Base-by-base conservation (phyloP, 208 protist genomes). In the Angomonas deanei region DNA sequence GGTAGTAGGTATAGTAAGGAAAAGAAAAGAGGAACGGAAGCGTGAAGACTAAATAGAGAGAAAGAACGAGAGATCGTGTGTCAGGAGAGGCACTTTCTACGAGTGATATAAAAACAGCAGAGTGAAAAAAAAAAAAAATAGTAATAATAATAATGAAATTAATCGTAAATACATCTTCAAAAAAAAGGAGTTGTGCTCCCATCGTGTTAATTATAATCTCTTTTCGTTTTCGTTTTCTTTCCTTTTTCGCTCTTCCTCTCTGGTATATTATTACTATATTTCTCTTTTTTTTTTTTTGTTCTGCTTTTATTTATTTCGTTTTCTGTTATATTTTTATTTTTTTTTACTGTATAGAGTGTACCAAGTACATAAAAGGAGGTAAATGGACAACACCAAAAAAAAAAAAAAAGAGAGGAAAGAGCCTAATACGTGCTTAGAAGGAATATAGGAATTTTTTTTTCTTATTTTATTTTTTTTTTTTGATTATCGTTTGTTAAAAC, bases 71-170 rank as follows among this genome's bases (percentile, higher is more conserved):
- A 61, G n/a, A 21, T 42, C 24, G 54, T 50, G 36, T 34, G 10
- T 33, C 36, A 36, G 39, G 54, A 46, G 62, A 62, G 52, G 66
- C 50, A 71, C 56, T 57, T 64, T 10, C 8, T 13, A 23, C 13
- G 27, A 68, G 23, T 57, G 38, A 46, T 39, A 67, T 30, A 66
- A 66, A 67, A 73, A 42, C 38, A 34, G 54, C 61, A 47, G 49
- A 70, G 55, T 52, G 36, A 64, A 70, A 38, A 48, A 59, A 42
- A 46, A 59, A 63, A 58, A 30, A 58, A 60, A 3, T n/a, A 54
- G 3, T 54, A 53, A 38, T 30, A 64, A 55, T 10, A 54, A 42
- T 30, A 52, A 36, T 26, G 52, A 31, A 15, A 46, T 26, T 24
- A 42, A 64, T 56, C 21, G 13, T 32, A 56, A 4, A 33, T 32